Conservation (phyloP, 1,284 basidiomycete genomes). For the Puccinia horiana region DNA sequence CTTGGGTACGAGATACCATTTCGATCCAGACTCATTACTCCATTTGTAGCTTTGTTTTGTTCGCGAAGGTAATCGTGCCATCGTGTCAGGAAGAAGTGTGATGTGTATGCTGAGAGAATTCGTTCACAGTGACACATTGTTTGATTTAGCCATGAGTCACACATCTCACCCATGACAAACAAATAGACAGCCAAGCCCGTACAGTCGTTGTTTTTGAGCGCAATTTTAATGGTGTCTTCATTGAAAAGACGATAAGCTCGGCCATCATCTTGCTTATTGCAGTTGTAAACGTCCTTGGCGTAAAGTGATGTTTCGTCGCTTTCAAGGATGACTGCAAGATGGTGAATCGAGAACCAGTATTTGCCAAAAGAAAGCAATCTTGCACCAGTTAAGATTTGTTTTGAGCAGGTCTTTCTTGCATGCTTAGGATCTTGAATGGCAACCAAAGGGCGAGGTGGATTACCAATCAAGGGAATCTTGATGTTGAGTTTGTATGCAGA, state of each 20-base stretch:
- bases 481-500: background rate
- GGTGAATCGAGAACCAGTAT: background rate
- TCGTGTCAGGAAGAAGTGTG: too few relatives aligned
- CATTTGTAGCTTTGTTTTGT: background rate
- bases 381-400: background rate
- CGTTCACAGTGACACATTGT: too few relatives aligned
- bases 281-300: background rate
- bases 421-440: background rate
- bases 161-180: too few relatives aligned
- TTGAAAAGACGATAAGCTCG: background rate
- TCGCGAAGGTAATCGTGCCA: background rate
- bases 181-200: background rate
- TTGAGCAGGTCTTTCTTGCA: background rate
- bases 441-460: background rate
- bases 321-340: background rate
- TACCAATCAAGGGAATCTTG: background rate
- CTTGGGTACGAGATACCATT: background rate
- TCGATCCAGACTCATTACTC: background rate
- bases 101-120: too few relatives aligned
- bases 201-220: background rate
- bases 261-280: background rate
- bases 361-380: background rate
- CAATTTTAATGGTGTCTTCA: background rate
- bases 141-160: too few relatives aligned
- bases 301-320: background rate